phyloP scores from a whole-genome alignment of 2,329 filamentous ascomycete species.

The Fusarium napiforme region DNA sequence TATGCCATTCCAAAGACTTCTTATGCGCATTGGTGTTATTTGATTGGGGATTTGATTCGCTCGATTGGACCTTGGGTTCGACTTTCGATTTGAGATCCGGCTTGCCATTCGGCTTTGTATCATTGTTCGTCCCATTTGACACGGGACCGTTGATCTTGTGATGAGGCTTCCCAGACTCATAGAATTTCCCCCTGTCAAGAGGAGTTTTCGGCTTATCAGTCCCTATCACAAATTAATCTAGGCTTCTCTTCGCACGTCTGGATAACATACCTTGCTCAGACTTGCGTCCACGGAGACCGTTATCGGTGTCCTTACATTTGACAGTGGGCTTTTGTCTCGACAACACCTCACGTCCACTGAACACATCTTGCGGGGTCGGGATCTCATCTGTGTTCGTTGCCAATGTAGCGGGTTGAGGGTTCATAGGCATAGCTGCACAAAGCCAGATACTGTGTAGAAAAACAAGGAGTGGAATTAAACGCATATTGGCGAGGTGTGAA shows the following conservation, averaged over 20 bases:
- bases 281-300: not conserved
- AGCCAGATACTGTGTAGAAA: not conserved
- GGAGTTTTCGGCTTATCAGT: not conserved
- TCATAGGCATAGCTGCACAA: not conserved
- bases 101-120: rapidly evolving
- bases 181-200: no score
- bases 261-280: not conserved
- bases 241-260: not conserved
- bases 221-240: not conserved
- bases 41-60: not conserved
- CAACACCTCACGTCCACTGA: not conserved
- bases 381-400: not conserved
- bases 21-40: not conserved
- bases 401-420: not conserved
- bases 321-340: not conserved
- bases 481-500: not conserved
- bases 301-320: not conserved
- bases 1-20: not conserved
- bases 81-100: no score
- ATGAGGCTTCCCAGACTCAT: not conserved
- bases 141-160: not conserved
- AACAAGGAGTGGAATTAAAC: rapidly evolving
- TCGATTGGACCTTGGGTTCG: not conserved
- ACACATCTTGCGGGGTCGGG: not conserved
- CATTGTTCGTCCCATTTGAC: not conserved